These are phyloP conservation scores for Phellinidium pouzarii DNA, from an alignment of 1,284 basidiomycete genomes.

Conservation along the genomic window DNA sequence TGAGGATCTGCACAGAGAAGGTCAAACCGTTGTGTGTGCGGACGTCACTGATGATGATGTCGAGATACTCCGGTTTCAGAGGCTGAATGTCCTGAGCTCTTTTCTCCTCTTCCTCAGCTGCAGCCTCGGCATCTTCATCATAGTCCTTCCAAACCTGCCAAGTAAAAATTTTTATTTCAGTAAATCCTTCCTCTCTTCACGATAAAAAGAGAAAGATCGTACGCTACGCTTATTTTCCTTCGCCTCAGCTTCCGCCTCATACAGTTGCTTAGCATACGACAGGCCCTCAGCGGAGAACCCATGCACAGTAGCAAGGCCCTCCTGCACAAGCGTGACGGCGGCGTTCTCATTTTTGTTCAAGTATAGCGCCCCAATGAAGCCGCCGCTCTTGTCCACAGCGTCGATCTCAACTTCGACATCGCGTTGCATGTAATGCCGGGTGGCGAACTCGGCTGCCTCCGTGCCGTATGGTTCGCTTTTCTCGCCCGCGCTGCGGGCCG, in stretches of 20 bases:
- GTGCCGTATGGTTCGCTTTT: constrained; percentile 85
- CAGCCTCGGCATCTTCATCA: constrained; percentile 60
- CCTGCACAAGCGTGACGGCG: constrained; percentile 76
- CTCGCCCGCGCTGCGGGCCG: constrained; percentile 75
- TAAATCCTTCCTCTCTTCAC: too few species aligned
- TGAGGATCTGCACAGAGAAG: constrained; percentile 91
- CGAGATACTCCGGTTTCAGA: constrained; percentile 78
- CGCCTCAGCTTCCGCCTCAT: constrained; percentile 82
- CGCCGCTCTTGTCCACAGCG: constrained; percentile 88
- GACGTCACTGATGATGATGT: constrained; percentile 88
- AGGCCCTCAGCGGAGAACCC: constrained; percentile 80
- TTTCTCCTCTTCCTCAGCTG: constrained; percentile 37
- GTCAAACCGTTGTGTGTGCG: constrained; percentile 67
- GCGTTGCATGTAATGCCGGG: constrained; percentile 82
- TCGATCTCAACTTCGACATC: constrained; percentile 94
- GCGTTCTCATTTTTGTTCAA: constrained; percentile 78
- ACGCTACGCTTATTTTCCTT: constrained; percentile 76
- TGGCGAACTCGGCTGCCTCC: constrained; percentile 81
- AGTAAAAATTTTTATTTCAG: background rate
- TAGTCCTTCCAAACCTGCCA: constrained; percentile 77
- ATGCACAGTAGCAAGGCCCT: constrained; percentile 85
- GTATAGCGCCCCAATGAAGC: constrained; percentile 90
- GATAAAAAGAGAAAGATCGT: too few species aligned
- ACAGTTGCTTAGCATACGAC: constrained; percentile 72
- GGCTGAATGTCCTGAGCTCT: constrained; percentile 43